Percentiles rank a stretch among this genome's conserved stretches.
These are phyloP conservation scores for Cicer yamashitae DNA, from an alignment of 306 rosid genomes.

Conservation along the genomic window DNA sequence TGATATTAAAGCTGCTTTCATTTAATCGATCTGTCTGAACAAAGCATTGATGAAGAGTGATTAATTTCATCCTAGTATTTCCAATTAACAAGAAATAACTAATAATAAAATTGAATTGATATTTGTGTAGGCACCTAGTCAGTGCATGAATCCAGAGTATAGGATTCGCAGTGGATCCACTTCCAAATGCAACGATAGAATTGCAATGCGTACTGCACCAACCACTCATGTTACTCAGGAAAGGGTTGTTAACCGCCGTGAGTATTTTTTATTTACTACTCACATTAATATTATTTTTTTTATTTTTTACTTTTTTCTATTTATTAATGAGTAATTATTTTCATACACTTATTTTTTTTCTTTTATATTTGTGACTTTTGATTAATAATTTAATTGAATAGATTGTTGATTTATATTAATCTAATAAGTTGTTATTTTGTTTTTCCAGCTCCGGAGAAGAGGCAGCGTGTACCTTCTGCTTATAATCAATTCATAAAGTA, in stretches of 20 bases:
- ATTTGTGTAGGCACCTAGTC: constrained; percentile 53
- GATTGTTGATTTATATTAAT: too few species aligned
- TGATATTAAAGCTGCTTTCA: constrained; percentile 52
- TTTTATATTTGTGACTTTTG: too few species aligned
- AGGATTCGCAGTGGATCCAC: constrained; percentile 74
- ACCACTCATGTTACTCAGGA: constrained; percentile 59
- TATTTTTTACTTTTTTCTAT: neutral
- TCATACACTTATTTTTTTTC: too few species aligned
- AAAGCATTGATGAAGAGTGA: neutral
- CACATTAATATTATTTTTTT: too few species aligned
- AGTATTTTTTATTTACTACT: constrained; percentile 39
- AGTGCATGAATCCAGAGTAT: constrained; percentile 61
- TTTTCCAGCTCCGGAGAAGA: constrained; percentile 98
- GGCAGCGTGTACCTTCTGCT: constrained; percentile 99
- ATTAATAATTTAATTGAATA: too few species aligned
- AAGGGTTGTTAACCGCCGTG: constrained; percentile 80
- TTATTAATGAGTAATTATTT: too few species aligned
- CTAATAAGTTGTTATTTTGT: constrained; percentile 54
- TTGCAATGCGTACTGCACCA: constrained; percentile 71
- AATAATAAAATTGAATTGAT: neutral
- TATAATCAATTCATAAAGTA: constrained; percentile 99
- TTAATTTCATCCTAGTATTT: neutral
- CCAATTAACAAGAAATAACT: neutral
- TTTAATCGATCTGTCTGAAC: neutral
- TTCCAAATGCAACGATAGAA: constrained; percentile 80